Base-by-base conservation (phyloP, 2,329 filamentous ascomycete genomes). In the Nigrospora osmanthi region DNA sequence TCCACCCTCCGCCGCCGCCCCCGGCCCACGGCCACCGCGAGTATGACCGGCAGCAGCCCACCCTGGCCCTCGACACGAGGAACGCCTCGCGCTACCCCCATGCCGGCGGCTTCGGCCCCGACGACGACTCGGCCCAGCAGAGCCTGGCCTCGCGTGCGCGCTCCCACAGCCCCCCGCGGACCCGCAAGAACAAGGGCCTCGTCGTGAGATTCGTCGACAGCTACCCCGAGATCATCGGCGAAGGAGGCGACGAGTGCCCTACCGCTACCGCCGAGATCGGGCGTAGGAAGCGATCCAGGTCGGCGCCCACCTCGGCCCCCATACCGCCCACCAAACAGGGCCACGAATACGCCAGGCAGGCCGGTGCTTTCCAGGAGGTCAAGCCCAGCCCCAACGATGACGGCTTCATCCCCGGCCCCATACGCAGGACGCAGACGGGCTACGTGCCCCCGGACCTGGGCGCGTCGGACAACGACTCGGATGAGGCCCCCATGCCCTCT, bases 241-340 rank as follows among this genome's bases (percentile, higher is more conserved):
- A 91, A 63, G 91, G 91, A 47, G 91, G 91, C 32, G 91, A 96
- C 58, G 89, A 95, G 62, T 84, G 85, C 44, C 81, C 87, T 44
- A 69, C 76, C 10, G 86, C 87, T 2, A 78, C 82, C 2, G 70
- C 80, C 16, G 85, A 93, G 58, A 83, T 95, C 44, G 82, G 80
- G 6, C 74, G 71, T 59, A 70, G 68, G 50, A 83, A 76, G 62
- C 70, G 62, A 53, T 58, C 59, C 40, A 66, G 58, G 54, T 64
- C 57, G 48, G 58, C 60, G 54, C 59, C 59, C 51, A 43, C 53
- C 48, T 56, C 62, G 16, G 63, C 58, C 16, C 61, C 56, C 13
- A 61, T 58, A 47, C 61, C 51, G 39, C 61, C 53, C 46, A 57
- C 56, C 15, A 58, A 49, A 46, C 65, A 55, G 53, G 46, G 56